Base-by-base conservation (phyloP, 2,329 filamentous ascomycete genomes). In the Botryotinia calthae region DNA sequence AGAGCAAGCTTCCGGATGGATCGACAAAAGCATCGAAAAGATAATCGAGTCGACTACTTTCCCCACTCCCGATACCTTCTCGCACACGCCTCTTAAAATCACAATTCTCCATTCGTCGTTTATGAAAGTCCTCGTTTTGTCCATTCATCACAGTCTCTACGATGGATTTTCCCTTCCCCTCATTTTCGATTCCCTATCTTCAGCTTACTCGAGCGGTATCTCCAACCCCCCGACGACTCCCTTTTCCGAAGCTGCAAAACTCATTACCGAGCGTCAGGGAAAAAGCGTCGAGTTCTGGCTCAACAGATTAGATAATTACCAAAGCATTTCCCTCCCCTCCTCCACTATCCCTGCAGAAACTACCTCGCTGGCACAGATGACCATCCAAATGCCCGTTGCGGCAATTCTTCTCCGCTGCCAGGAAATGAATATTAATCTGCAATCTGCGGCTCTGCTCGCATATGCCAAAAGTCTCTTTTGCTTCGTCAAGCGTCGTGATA, bases 61-160 rank as follows among this genome's bases (percentile, higher is more conserved):
- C 59, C 46, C 69, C 28, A 73, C 78, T 28, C 70, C 73, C 16
- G 64, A 72, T 59, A 61, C 67, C 16, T 70, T 70, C 40, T 70
- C 67, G 18, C 58, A 22, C 9, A 40, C 54, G 28, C 67, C 54
- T 42, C 67, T 70, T 31, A 54, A 42, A 31, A 54, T 31, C 28
- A 70, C 40, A 18, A 31, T 59, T 58, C 20, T 70, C 28, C 10
- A 34, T 4, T 70, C 54, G 10, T 42, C 40, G 12, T 77, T 73
- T 63, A 73, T 76, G 25, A 76, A 75, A 37, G 59, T 77, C 25
- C 87, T 88, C 72, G 83, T 87, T 22, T 78, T 86, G 73, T 86
- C 85, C 1, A 85, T 87, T 81, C 86, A 88, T 74, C 87, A 88
- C 75, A 85, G 84, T 10, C 78, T 88, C 0, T 88, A 88, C 73